Evolutionary conservation across 306 rosid genomes (phyloP).

Genomic region (Cicer pinnatifidum): DNA sequence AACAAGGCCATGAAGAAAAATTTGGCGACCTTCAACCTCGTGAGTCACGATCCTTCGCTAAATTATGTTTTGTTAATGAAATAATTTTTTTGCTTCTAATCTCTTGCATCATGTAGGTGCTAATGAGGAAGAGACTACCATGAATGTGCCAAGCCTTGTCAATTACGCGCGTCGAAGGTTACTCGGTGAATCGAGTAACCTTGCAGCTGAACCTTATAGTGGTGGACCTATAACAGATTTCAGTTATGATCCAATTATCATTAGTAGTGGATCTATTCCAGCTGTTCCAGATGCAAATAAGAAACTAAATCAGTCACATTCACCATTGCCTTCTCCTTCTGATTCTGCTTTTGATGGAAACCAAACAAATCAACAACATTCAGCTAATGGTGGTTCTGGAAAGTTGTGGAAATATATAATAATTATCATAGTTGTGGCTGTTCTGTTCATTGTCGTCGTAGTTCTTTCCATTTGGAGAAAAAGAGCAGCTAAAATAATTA

Average conservation of each 20-base stretch:
- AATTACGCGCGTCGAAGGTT: slow-evolving; percentile 64
- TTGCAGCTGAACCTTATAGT: slow-evolving; percentile 64
- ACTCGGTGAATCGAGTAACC: slow-evolving; percentile 71
- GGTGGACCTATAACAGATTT: slow-evolving; percentile 47
- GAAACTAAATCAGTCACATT: slow-evolving; percentile 47
- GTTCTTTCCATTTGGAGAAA: slow-evolving; percentile 64
- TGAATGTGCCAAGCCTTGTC: slow-evolving; percentile 36
- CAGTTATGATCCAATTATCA: slow-evolving; percentile 53
- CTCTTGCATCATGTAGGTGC: slow-evolving; percentile 52
- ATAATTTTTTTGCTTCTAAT: slow-evolving; percentile 12
- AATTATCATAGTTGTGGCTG: slow-evolving; percentile 45
- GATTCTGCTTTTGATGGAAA: slow-evolving; percentile 37
- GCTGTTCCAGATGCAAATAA: slow-evolving; percentile 57
- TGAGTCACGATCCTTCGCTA: slow-evolving; percentile 50
- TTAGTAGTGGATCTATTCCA: slow-evolving; percentile 79
- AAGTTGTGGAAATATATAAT: slow-evolving; percentile 58
- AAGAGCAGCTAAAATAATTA: slow-evolving; percentile 67
- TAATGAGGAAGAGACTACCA: slow-evolving; percentile 42
- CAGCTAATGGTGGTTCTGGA: slow-evolving; percentile 39
- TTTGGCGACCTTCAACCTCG: slow-evolving; percentile 51
- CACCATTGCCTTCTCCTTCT: slow-evolving; percentile 42
- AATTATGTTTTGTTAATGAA: neutral
- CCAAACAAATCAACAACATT: slow-evolving; percentile 36
- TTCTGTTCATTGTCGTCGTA: slow-evolving; percentile 54
- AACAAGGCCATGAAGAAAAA: slow-evolving; percentile 43